These are phyloP conservation scores for Biancaea sappan DNA, from an alignment of 306 rosid species.

Conservation along the genomic window DNA sequence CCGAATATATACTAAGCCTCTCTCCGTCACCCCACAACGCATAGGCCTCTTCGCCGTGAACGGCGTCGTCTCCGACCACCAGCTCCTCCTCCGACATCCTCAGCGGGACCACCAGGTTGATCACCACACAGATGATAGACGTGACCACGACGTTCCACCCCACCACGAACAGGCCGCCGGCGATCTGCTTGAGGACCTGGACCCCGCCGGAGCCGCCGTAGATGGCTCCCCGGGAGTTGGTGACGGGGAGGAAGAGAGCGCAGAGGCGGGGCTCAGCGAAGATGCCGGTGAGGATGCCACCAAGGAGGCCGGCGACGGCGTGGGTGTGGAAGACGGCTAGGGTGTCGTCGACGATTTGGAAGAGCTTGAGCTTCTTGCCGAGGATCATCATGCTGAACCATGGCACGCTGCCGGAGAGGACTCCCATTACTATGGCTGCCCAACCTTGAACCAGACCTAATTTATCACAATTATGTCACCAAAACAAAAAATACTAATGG, in stretches of 20 bases:
- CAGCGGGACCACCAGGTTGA: constrained; percentile 33
- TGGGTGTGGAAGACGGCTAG: constrained; percentile 51
- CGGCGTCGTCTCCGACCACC: constrained; percentile 52
- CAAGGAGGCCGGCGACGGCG: constrained; percentile 46
- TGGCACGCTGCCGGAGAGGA: constrained; percentile 50
- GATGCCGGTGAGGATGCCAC: constrained; percentile 45
- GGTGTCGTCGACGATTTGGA: constrained; percentile 45
- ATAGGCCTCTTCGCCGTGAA: constrained; percentile 59
- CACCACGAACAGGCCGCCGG: constrained; percentile 40
- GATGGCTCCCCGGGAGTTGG: constrained; percentile 34
- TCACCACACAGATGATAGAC: constrained; percentile 35
- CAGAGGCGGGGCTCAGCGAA: constrained; percentile 44
- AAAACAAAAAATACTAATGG: too few relatives aligned
- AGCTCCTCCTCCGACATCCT: constrained; percentile 51
- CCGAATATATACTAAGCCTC: constrained; percentile 23
- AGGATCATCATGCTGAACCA: constrained; percentile 54
- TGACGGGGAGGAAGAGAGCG: constrained; percentile 27
- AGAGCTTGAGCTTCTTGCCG: constrained; percentile 37
- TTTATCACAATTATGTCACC: too few relatives aligned
- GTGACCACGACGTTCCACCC: constrained; percentile 43
- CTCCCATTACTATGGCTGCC: constrained; percentile 54
- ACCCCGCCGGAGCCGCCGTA: constrained; percentile 44
- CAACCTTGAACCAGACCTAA: constrained; percentile 57
- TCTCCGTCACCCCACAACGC: constrained; percentile 61
- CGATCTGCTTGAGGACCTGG: constrained; percentile 44